Evolutionary conservation across 345 rosid species (phyloP).

Genomic region (Bruguiera sexangula): DNA sequence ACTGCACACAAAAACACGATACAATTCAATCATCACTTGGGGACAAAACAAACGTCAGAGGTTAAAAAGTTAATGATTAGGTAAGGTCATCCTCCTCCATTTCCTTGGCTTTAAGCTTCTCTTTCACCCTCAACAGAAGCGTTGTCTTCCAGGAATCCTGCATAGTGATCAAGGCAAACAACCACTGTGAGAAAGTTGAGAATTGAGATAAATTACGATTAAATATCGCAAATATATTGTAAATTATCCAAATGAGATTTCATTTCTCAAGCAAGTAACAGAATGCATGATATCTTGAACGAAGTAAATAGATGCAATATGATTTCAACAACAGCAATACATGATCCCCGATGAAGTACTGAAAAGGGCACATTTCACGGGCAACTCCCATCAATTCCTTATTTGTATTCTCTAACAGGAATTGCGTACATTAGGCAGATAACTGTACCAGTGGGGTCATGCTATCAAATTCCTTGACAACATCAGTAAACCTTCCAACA

Average conservation of each 20-base stretch:
- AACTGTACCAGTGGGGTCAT: constrained; percentile 21
- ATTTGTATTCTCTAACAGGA: not conserved
- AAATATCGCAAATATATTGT: too few relatives aligned
- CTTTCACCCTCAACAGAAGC: constrained; percentile 18
- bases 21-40: constrained; percentile 19
- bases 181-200: not conserved
- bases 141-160: constrained; percentile 26
- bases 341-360: too few relatives aligned
- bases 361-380: not conserved
- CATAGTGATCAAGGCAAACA: not conserved
- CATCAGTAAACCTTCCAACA: constrained; percentile 18
- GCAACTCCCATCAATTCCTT: not conserved
- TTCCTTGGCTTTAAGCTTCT: constrained; percentile 21
- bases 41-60: constrained; percentile 14
- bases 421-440: not conserved
- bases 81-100: constrained; percentile 29
- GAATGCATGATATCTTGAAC: too few relatives aligned
- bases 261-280: too few relatives aligned
- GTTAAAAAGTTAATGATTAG: constrained; percentile 21
- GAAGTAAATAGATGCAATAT: too few relatives aligned
- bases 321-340: too few relatives aligned
- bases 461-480: constrained; percentile 27
- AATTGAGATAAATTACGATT: too few relatives aligned
- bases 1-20: constrained; percentile 13
- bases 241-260: too few relatives aligned